These are phyloP conservation scores for Termitomyces bulborhizus DNA, from an alignment of 768 basidiomycete genomes.

Conservation along the genomic window DNA sequence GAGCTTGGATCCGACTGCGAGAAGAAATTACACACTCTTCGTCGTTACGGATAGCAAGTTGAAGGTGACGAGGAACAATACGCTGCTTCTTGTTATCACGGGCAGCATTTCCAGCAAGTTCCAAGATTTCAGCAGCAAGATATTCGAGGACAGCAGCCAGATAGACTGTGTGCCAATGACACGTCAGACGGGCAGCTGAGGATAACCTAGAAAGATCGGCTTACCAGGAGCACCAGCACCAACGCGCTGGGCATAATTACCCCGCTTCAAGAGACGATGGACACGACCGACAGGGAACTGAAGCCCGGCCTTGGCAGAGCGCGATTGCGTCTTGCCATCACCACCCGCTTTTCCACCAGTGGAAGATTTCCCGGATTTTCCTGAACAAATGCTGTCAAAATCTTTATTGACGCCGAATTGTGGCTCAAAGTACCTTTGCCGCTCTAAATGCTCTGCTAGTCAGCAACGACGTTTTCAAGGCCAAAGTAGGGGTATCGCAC, in stretches of 20 bases:
- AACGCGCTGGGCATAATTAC: slow-evolving; percentile 83
- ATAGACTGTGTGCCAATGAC: slow-evolving; percentile 49
- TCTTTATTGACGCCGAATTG: background rate
- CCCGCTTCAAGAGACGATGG: slow-evolving; percentile 81
- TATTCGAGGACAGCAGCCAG: slow-evolving; percentile 92
- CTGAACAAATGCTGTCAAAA: slow-evolving; percentile 16
- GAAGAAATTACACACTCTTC: slow-evolving; percentile 55
- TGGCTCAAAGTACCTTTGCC: slow-evolving; percentile 28
- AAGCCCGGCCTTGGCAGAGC: slow-evolving; percentile 71
- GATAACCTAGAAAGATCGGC: slow-evolving; percentile 6
- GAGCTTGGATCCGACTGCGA: background rate
- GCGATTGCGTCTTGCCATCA: slow-evolving; percentile 54
- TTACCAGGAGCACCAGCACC: slow-evolving; percentile 83
- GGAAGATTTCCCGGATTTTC: slow-evolving; percentile 59
- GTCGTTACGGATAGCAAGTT: slow-evolving; percentile 92
- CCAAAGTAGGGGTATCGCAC: slow-evolving; percentile 9
- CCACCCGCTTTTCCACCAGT: slow-evolving; percentile 62
- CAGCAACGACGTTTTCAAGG: slow-evolving; percentile 1
- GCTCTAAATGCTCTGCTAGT: slow-evolving; percentile 19
- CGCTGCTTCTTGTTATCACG: slow-evolving; percentile 93
- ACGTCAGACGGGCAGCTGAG: background rate
- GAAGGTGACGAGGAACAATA: slow-evolving; percentile 92
- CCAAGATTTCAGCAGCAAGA: slow-evolving; percentile 89
- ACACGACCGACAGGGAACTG: slow-evolving; percentile 94
- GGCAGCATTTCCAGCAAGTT: slow-evolving; percentile 86